Evolutionary conservation across 768 basidiomycete genomes (phyloP), one percentile per base, ranked within the genome.

Genomic region (Tubosaeta sp.): DNA sequence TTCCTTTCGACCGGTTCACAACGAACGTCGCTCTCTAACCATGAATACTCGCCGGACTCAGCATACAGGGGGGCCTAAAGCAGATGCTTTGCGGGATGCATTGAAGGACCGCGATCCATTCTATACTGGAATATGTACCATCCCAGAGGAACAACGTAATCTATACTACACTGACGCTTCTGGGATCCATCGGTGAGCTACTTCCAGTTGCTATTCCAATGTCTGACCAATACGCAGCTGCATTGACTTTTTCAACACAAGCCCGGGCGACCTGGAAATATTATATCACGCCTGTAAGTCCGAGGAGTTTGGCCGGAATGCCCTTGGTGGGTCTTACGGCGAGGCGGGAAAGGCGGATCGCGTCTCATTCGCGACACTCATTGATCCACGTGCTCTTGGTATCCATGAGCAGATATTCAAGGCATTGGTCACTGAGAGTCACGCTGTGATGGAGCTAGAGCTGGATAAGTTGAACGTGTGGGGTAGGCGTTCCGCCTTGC

Each of bases 401-500:
- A 55, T 72, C 32, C 56, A 57, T 12, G 44, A 49, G 4, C 35
- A 36, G 35, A 11, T 2, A 53, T 69, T 6, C 39, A 67, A 13
- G 47, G 60, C 66, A 5, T 21, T 48, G n/a, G 30, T 47, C 5
- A 27, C 31, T 21, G 57, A 77, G 55, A 71, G 74, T 25, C 35
- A 36, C 35, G 35, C n/a, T 1, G 5, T 7, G 18, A 27, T 54
- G n/a, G 49, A 48, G 27, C 24, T 13, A 51, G 73, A 77, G 53
- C 52, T 75, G 9, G 74, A 76, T 56, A 77, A 79, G 53, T 60
- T 78, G 41, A 75, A 77, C 44, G 70, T 78, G 1, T 76, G 78
- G 41, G 71, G 77, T 76, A 12, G 46, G 30, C 18, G 6, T 16
- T 11, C 9, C 0, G 13, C 13, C 6, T 8, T n/a, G n/a, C n/a